Evolutionary conservation across 768 basidiomycete genomes (phyloP).

Genomic region (Pisolithus sp.): DNA sequence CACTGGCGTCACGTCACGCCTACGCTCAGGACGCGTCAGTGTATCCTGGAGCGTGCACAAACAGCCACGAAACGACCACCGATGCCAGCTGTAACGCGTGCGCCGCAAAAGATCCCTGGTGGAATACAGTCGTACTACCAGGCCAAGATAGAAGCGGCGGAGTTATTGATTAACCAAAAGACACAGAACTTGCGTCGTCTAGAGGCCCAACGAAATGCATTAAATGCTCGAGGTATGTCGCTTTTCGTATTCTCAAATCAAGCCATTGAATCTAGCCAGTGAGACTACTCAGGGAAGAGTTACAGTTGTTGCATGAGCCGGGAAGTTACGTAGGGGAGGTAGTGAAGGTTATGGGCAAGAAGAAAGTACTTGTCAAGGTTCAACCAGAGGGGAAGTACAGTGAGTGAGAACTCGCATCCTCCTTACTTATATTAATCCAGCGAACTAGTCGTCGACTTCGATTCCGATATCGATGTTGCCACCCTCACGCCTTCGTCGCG

Average conservation of each 20-base stretch:
- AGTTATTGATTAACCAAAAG: constrained; percentile 90
- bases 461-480: constrained; percentile 75
- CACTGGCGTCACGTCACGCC: neutral
- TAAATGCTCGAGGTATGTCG: constrained; percentile 83
- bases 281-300: constrained; percentile 81
- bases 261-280: constrained; percentile 41
- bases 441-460: constrained; percentile 82
- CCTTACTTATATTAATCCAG: neutral
- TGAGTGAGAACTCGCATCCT: constrained; percentile 36
- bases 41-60: neutral
- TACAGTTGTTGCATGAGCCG: constrained; percentile 89
- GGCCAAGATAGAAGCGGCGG: constrained; percentile 91
- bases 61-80: neutral
- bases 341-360: constrained; percentile 99
- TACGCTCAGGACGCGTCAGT: constrained; percentile 5
- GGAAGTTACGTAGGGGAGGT: constrained; percentile 98
- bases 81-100: constrained; percentile 35
- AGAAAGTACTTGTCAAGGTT: constrained; percentile 95
- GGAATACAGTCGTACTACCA: constrained; percentile 90
- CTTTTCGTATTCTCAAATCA: neutral
- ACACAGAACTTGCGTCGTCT: constrained; percentile 93
- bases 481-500: constrained; percentile 81
- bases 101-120: constrained; percentile 39
- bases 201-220: constrained; percentile 94
- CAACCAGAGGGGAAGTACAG: constrained; percentile 99